A percentile compares a stretch with the other conserved stretches of the same genome.
Evolutionary conservation across 2,329 filamentous ascomycete genomes (phyloP).

Genomic region (Pyricularia sp.): DNA sequence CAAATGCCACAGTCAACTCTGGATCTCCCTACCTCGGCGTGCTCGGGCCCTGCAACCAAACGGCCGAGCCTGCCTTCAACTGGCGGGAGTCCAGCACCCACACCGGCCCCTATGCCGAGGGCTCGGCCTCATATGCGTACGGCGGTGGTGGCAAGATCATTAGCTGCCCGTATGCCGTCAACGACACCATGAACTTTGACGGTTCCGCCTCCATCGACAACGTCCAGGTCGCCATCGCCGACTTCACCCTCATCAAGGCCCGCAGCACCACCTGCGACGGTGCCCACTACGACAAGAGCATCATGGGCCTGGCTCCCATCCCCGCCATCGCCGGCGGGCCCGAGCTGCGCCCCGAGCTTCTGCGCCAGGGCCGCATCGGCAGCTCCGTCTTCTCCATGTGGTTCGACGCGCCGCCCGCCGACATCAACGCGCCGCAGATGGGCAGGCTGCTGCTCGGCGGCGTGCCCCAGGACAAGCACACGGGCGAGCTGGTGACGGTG

Average conservation of each 20-base stretch:
- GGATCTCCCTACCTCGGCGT: constrained; percentile 7
- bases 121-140: constrained; percentile 10
- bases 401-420: constrained; percentile 20
- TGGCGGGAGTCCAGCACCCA: constrained; percentile 8
- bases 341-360: constrained; percentile 21
- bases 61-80: constrained; percentile 5
- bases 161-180: constrained; percentile 8
- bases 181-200: constrained; percentile 16
- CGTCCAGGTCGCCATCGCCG: constrained; percentile 17
- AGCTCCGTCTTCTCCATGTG: constrained; percentile 22
- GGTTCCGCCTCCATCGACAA: constrained; percentile 10
- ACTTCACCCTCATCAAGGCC: constrained; percentile 13
- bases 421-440: constrained; percentile 14
- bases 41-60: constrained; percentile 9
- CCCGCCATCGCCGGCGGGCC: constrained; percentile 14
- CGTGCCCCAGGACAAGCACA: constrained; percentile 23
- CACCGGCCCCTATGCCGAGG: constrained; percentile 5
- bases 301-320: constrained; percentile 20
- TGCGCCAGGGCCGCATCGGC: constrained; percentile 16
- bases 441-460: constrained; percentile 23
- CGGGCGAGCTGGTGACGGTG: constrained; percentile 20
- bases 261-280: constrained; percentile 12
- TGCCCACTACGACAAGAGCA: constrained; percentile 17
- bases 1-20: constrained; percentile 10
- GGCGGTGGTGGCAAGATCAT: constrained; percentile 12